phyloP scores from a whole-genome alignment of 2,329 filamentous ascomycete species.

The Sclerotinia minor region DNA sequence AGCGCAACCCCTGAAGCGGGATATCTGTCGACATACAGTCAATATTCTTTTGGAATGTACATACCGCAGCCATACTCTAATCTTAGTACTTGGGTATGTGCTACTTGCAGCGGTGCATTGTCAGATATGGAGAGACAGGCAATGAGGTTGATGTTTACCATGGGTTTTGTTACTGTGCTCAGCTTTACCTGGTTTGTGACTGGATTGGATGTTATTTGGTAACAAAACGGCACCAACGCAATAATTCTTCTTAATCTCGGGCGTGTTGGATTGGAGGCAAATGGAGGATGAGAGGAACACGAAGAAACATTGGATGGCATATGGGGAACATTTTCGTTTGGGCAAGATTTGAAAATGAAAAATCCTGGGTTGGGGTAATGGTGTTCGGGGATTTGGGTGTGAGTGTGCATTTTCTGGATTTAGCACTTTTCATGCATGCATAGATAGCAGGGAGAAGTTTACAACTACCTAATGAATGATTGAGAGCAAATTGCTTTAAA shows the following conservation, averaged over 20 bases:
- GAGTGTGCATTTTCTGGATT: slow-evolving; percentile 23
- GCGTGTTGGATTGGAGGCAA: slow-evolving; percentile 15
- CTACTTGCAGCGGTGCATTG: slow-evolving; percentile 56
- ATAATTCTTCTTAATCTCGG: not conserved
- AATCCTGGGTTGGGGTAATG: slow-evolving; percentile 25
- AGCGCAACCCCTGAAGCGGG: slow-evolving; percentile 55
- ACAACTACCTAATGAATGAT: slow-evolving; percentile 24
- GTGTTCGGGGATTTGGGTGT: slow-evolving; percentile 29
- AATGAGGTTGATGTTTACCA: slow-evolving; percentile 52
- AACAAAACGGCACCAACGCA: slow-evolving; percentile 15
- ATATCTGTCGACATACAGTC: slow-evolving; percentile 52
- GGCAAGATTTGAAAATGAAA: slow-evolving; percentile 21
- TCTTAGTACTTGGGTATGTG: slow-evolving; percentile 55
- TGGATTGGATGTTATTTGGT: slow-evolving; percentile 45
- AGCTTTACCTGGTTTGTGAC: slow-evolving; percentile 66
- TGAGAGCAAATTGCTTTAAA: slow-evolving; percentile 5
- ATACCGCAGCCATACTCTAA: slow-evolving; percentile 52
- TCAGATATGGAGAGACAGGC: slow-evolving; percentile 51
- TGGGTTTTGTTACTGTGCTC: slow-evolving; percentile 57
- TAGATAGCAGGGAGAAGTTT: slow-evolving; percentile 31
- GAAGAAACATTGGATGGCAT: slow-evolving; percentile 18
- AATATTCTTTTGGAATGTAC: slow-evolving; percentile 61
- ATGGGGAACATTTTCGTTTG: slow-evolving; percentile 14
- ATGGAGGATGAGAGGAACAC: not conserved
- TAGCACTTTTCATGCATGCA: slow-evolving; percentile 26